Evolutionary conservation across 148 eudicot genomes (phyloP), one percentile per base, ranked within the genome.

Genomic region (Chenopodium suecicum): DNA sequence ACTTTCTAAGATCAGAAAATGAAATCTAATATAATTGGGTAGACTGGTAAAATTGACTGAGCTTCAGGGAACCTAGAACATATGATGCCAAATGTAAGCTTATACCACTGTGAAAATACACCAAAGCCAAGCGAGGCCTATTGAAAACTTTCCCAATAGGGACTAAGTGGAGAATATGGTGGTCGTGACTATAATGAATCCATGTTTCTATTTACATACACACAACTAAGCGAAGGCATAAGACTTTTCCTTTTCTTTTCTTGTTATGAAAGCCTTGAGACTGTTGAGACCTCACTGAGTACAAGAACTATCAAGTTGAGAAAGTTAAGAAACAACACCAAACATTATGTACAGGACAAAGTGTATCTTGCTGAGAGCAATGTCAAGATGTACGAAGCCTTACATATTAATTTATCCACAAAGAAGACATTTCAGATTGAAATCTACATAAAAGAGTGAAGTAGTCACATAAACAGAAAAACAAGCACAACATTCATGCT

Each of bases 401-500:
- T 22, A 41, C 74, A 72, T 7, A 19, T 22, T 7, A 10, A 72
- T 44, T 72, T 22, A 44, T 9, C 52, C 27, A 46, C 16, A 72
- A 20, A 44, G n/a, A 25, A 74, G 52, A 7, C 23, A 71, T 41
- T 41, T 19, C 17, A 27, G 10, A 14, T 25, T 13, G 19, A 2
- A 50, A 52, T 74, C 63, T 46, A 50, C 4, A 50, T 52, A 52
- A 1, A 7, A 12, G 27, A 20, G 56, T 23, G 19, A 73, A 73
- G 14, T 12, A 44, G 11, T 41, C 23, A 50, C 4, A 50, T 52
- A 29, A 73, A 1, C 14, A 25, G 32, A 0, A 23, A n/a, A 41
- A 20, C 25, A 79, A 78, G 76, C 9, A 67, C 20, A 77, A 72
- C 50, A 76, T 50, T 48, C 79, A 20, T 44, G 85, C 94, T 29